phyloP scores from a whole-genome alignment of 2,329 filamentous ascomycete genomes.

The Xylariaceae sp. region DNA sequence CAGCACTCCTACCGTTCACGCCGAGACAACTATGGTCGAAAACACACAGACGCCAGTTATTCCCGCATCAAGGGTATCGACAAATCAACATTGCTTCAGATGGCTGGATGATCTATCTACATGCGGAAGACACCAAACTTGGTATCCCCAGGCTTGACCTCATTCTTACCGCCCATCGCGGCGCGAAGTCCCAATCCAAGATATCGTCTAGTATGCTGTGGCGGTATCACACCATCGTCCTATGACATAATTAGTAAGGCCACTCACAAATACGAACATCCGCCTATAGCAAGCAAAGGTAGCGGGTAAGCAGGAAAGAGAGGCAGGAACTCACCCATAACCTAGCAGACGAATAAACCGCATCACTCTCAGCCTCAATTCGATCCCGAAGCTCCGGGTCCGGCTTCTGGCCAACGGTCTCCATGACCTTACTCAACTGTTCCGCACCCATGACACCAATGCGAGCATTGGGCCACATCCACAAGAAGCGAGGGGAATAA shows the following conservation, averaged over 20 bases:
- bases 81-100: background rate
- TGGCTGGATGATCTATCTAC: slow-evolving; percentile 41
- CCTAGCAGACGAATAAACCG: slow-evolving; percentile 80
- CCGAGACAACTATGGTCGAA: no score
- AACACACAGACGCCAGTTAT: no score
- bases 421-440: slow-evolving; percentile 90
- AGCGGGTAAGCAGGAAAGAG: background rate
- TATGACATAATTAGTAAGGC: slow-evolving; percentile 26
- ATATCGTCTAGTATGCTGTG: slow-evolving; percentile 69
- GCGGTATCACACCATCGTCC: slow-evolving; percentile 77
- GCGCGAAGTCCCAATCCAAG: slow-evolving; percentile 69
- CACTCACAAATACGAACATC: no score
- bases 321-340: slow-evolving; percentile 65
- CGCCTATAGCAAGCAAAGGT: no score
- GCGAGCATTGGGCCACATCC: slow-evolving; percentile 97
- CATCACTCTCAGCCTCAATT: slow-evolving; percentile 88
- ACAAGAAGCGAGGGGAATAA: slow-evolving; percentile 85
- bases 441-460: slow-evolving; percentile 95
- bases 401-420: slow-evolving; percentile 78
- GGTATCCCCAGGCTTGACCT: slow-evolving; percentile 57
- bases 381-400: slow-evolving; percentile 77
- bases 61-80: background rate
- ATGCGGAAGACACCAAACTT: slow-evolving; percentile 81
- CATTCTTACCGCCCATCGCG: slow-evolving; percentile 64
- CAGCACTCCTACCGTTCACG: no score